Percentiles rank a stretch among this genome's conserved stretches.
Conservation (phyloP, 2,329 filamentous ascomycete species). For the Ophiostoma australiae region DNA sequence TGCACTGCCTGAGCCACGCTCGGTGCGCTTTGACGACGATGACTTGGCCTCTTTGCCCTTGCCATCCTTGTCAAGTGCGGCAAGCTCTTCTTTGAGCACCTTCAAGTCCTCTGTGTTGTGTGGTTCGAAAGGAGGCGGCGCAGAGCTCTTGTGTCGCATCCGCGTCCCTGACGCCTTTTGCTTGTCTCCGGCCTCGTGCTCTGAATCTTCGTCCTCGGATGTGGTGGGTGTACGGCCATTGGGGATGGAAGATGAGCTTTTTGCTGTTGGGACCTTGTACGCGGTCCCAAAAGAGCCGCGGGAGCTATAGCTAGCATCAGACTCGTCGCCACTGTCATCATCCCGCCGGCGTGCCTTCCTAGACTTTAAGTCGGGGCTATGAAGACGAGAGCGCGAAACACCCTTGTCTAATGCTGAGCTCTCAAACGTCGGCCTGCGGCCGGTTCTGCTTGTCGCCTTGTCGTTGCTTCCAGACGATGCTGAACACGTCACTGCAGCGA, state of each 20-base stretch:
- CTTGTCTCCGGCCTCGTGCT: neutral
- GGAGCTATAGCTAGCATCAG: constrained; percentile 3
- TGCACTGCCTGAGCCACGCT: neutral
- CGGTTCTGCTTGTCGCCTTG: neutral
- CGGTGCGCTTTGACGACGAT: constrained; percentile 5
- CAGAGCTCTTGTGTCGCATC: constrained; percentile 33
- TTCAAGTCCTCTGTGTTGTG: constrained; percentile 49
- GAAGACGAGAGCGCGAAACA: constrained; percentile 1
- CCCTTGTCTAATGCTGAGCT: neutral
- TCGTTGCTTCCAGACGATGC: neutral
- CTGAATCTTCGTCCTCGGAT: constrained; percentile 22
- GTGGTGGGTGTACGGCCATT: constrained; percentile 20
- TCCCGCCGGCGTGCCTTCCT: neutral
- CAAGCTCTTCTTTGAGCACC: constrained; percentile 29
- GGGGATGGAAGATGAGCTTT: neutral
- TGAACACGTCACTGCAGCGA: neutral
- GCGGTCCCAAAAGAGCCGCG: neutral
- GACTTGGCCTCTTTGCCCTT: neutral
- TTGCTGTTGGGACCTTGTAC: neutral
- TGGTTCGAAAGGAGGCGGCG: constrained; percentile 46
- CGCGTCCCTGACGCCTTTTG: constrained; percentile 32
- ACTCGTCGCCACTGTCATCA: neutral
- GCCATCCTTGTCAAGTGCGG: constrained; percentile 20
- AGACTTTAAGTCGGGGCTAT: constrained; percentile 1
- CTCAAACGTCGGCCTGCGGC: neutral